Conservation (phyloP, 2,329 filamentous ascomycete species). For the Fusarium caatingaense region DNA sequence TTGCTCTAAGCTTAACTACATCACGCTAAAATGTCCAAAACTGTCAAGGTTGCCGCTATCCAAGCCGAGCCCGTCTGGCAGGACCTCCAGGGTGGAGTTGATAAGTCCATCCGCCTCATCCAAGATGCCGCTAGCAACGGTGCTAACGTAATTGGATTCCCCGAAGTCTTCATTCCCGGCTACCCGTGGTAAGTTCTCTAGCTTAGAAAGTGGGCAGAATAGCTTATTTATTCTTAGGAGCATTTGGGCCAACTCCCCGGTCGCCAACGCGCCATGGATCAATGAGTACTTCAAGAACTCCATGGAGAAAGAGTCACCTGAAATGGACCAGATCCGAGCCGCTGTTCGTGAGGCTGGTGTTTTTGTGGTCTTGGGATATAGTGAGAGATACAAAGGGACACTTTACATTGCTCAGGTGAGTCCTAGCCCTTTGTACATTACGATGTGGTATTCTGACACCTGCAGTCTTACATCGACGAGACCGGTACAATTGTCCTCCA, state of each 20-base stretch:
- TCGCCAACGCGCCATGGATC: slow-evolving; percentile 52
- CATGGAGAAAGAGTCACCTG: slow-evolving; percentile 54
- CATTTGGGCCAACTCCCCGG: slow-evolving; percentile 45
- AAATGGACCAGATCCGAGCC: slow-evolving; percentile 57
- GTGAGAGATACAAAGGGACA: slow-evolving; percentile 52
- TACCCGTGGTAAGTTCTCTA: slow-evolving; percentile 5
- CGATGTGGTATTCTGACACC: too few relatives aligned
- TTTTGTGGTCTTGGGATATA: slow-evolving; percentile 57
- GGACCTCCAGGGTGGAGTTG: slow-evolving; percentile 28
- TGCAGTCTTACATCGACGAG: slow-evolving; percentile 56
- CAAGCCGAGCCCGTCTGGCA: slow-evolving; percentile 42
- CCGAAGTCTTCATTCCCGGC: slow-evolving; percentile 64
- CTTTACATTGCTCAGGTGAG: slow-evolving; percentile 55
- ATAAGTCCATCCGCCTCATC: slow-evolving; percentile 33
- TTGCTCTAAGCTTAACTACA: too few relatives aligned
- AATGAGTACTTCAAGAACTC: slow-evolving; percentile 48
- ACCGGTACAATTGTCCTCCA: slow-evolving; percentile 54
- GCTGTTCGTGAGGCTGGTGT: slow-evolving; percentile 60
- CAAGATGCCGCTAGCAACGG: slow-evolving; percentile 51
- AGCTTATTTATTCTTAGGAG: slow-evolving; percentile 23
- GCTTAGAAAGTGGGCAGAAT: background rate
- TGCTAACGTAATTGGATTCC: slow-evolving; percentile 65
- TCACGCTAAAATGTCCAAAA: slow-evolving; percentile 2
- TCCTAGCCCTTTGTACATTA: too few relatives aligned
- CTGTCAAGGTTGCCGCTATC: slow-evolving; percentile 39